A percentile compares a stretch with the other conserved stretches of the same genome.
These are phyloP conservation scores for Synchytrium microbalum DNA, from an alignment of 371 early-diverging fungal species.

Conservation along the genomic window DNA sequence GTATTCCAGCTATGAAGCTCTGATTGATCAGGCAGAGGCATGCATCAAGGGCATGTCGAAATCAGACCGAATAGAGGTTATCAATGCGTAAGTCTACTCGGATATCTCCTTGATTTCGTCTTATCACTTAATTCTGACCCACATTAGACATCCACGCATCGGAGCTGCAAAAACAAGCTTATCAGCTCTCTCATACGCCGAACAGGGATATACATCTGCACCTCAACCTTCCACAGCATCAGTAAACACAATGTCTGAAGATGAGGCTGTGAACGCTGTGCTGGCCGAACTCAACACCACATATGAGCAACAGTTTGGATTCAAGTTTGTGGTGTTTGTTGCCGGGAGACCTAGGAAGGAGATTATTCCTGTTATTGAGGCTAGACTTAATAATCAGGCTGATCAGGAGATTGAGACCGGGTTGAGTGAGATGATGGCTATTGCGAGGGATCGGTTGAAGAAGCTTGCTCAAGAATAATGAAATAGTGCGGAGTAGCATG, in stretches of 20 bases:
- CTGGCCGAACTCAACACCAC: conserved; percentile 7
- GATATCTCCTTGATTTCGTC: conserved; percentile 26
- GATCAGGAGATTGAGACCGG: conserved; percentile 29
- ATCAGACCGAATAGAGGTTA: conserved; percentile 19
- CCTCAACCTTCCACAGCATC: conserved; percentile 15
- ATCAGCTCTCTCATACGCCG: conserved; percentile 61
- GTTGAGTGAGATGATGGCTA: conserved; percentile 29
- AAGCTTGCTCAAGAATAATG: conserved; percentile 15
- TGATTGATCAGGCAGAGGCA: conserved; percentile 52
- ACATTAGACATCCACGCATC: conserved; percentile 68
- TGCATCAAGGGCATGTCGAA: conserved; percentile 15
- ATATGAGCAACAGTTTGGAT: conserved; percentile 13
- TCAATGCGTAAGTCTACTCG: conserved; percentile 19
- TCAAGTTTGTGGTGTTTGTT: conserved; percentile 20
- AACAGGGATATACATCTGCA: conserved; percentile 57
- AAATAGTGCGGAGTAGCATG: too few species aligned
- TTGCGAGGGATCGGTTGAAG: conserved; percentile 30
- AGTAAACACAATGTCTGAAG: conserved; percentile 6
- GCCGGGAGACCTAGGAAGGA: conserved; percentile 19
- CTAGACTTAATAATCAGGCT: conserved; percentile 17
- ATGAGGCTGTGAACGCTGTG: conserved; percentile 13
- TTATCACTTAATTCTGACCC: conserved; percentile 55
- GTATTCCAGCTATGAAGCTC: conserved; percentile 51
- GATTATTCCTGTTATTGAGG: conserved; percentile 21
- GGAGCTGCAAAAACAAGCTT: conserved; percentile 63